A percentile compares a stretch with the other conserved stretches of the same genome.
Evolutionary conservation across 1,284 basidiomycete species (phyloP).

Genomic region (Moesziomyces sp.): DNA sequence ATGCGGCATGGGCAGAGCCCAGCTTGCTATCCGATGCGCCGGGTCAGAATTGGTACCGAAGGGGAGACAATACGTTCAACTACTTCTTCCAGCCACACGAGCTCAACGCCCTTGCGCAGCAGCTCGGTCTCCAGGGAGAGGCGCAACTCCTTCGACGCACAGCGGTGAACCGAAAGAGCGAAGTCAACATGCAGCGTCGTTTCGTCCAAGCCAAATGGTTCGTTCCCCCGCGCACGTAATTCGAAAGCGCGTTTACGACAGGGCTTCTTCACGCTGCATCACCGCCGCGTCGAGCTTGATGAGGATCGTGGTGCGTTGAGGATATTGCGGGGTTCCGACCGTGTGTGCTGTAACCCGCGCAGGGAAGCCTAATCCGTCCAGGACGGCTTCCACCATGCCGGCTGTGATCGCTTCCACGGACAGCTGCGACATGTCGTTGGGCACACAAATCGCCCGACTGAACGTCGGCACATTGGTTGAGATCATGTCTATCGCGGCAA

Average conservation of each 20-base stretch:
- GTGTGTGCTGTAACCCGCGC: constrained; percentile 96
- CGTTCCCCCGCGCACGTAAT: constrained; percentile 6
- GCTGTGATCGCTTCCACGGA: constrained; percentile 96
- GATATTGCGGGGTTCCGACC: constrained; percentile 82
- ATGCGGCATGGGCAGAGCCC: constrained; percentile 63
- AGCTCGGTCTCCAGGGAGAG: constrained; percentile 48
- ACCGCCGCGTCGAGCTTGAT: constrained; percentile 63
- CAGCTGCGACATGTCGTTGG: constrained; percentile 90
- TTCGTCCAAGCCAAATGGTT: constrained; percentile 63
- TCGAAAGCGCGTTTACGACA: constrained; percentile 4
- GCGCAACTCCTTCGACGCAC: constrained; percentile 32
- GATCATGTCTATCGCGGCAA: constrained; percentile 75
- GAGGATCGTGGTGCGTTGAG: constrained; percentile 71
- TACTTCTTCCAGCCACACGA: constrained; percentile 66
- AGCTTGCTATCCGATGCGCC: constrained; percentile 52
- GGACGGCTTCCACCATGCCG: constrained; percentile 94
- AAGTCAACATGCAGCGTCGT: constrained; percentile 45
- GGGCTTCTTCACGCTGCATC: constrained; percentile 63
- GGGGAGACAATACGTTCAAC: constrained; percentile 68
- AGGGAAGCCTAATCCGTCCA: constrained; percentile 94
- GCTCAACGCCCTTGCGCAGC: constrained; percentile 32
- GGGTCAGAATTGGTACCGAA: constrained; percentile 58
- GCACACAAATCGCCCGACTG: constrained; percentile 90
- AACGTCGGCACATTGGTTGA: constrained; percentile 94
- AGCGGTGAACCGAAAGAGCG: constrained; percentile 32